Base-by-base conservation (phyloP, 495 filamentous ascomycete genomes). In the Penicillium riverlandense region DNA sequence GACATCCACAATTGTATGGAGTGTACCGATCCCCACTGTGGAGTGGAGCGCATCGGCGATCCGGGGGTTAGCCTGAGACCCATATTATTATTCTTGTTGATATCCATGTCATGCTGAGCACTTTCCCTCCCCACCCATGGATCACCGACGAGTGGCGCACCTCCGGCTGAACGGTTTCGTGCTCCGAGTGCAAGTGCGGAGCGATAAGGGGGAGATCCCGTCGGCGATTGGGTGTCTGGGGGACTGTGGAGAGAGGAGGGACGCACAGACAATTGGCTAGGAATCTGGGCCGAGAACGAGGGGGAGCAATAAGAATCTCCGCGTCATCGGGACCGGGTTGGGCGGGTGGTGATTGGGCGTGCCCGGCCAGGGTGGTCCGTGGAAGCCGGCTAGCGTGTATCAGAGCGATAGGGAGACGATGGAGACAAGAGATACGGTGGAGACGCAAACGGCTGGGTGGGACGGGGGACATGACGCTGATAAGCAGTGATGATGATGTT, bases 1-100 rank as follows among this genome's bases (percentile, higher is more conserved):
- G 22, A 22, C 22, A 22, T 22, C 22, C 22, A 16, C 22, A 22
- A 22, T 4, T 4, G 15, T 1, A 16, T 16, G 15, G 15, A 22
- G 22, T 22, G 22, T 22, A 3, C 22, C 2, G 22, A 33, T 22
- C 42, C 48, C 47, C 44, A 43, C 38, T 33, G n/a, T 13, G 33
- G 43, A 41, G 50, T 54, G 50, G 54, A 57, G 38, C 50, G 16
- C 41, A 48, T 40, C 34, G 50, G 39, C 50, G 54, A 57, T 57
- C 54, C 54, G 54, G 54, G 32, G 54, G 50, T 57, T 49, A 39
- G 41, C 52, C 40, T 40, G 43, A 11, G 37, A 22, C 10, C 16
- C 31, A 35, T 43, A 47, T 27, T 28, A 10, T 13, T 12, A 22
- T 0, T 22, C 22, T 22, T 2, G 22, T 22, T 22, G 22, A 22